Conservation (phyloP, 2,329 filamentous ascomycete species). For the Xylariaceae sp. region DNA sequence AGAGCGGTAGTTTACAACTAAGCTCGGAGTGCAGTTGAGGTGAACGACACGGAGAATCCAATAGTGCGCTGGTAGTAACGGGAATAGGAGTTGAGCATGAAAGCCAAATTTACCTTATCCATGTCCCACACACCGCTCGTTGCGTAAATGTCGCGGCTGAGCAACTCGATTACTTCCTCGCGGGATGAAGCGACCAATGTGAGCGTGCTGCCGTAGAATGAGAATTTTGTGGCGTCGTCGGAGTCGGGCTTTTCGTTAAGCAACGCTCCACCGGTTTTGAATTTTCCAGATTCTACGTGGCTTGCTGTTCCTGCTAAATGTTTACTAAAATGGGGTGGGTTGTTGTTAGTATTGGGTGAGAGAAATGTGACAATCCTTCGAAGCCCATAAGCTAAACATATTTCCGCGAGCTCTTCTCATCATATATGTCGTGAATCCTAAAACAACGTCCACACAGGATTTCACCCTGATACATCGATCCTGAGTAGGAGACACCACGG, state of each 20-base stretch:
- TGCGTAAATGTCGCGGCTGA: slow-evolving; percentile 72
- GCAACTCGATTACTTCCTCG: slow-evolving; percentile 63
- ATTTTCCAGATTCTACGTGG: slow-evolving; percentile 49
- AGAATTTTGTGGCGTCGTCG: slow-evolving; percentile 50
- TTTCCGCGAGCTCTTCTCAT: background rate
- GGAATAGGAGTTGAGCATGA: background rate
- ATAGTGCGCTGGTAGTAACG: background rate
- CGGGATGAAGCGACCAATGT: slow-evolving; percentile 62
- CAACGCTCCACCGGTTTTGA: slow-evolving; percentile 66
- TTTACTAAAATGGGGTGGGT: slow-evolving; percentile 16
- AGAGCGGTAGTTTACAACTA: background rate
- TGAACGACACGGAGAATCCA: too few relatives aligned
- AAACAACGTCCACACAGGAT: background rate
- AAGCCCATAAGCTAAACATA: slow-evolving; percentile 10
- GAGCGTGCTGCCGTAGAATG: slow-evolving; percentile 72
- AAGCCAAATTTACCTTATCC: slow-evolving; percentile 50
- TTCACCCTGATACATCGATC: too few relatives aligned
- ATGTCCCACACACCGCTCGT: slow-evolving; percentile 75
- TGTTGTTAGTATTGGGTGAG: background rate
- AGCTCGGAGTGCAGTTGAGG: too few relatives aligned
- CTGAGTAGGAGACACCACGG: too few relatives aligned
- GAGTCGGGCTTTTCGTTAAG: slow-evolving; percentile 63
- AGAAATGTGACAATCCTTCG: background rate
- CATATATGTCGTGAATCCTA: background rate
- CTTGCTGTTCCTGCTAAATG: slow-evolving; percentile 58